Evolutionary conservation across 306 rosid species (phyloP), one percentile per base, ranked within the genome.

Genomic region (Rosa lucieae): DNA sequence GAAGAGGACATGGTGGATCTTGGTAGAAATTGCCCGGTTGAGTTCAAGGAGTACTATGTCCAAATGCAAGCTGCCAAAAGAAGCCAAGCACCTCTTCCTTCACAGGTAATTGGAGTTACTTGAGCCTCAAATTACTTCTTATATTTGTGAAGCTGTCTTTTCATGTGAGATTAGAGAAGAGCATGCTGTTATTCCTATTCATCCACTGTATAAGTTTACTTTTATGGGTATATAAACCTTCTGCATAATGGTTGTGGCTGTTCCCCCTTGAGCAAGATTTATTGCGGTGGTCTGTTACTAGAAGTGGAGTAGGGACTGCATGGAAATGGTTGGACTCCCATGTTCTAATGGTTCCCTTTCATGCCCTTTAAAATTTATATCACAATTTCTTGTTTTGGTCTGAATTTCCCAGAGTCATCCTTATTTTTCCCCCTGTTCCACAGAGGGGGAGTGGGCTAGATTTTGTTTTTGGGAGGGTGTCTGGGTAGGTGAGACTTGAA

Each of bases 61-160:
- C 99, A 95, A 89, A 95, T 95, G 98, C 99, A 95, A 90, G 93
- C 91, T 2, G 96, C 98, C 71, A 92, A 95, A 85, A 83, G 98
- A 84, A 91, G 96, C 85, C 97, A 95, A 83, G 92, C 92, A 46
- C 99, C 99, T 76, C 95, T 75, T 80, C 97, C 92, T 84, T 91
- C 99, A 56, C 98, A 91, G 97, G 99, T 94, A 83, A 75, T 51
- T 66, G 39, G 52, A 46, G 67, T 74, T 42, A 40, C 18, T 18
- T 35, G 29, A 63, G 13, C 40, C 58, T 53, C 10, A n/a, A 40
- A 35, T 66, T 21, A 26, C 20, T 55, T 26, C 21, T 17, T 42
- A 29, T 23, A 10, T 1, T 5, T 17, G 2, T 76, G 5, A 17
- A 48, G 43, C 47, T 46, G 18, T 76, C n/a, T 21, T 7, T n/a